Evolutionary conservation across 1,284 basidiomycete species (phyloP).

Genomic region (Wolfiporia cocos): DNA sequence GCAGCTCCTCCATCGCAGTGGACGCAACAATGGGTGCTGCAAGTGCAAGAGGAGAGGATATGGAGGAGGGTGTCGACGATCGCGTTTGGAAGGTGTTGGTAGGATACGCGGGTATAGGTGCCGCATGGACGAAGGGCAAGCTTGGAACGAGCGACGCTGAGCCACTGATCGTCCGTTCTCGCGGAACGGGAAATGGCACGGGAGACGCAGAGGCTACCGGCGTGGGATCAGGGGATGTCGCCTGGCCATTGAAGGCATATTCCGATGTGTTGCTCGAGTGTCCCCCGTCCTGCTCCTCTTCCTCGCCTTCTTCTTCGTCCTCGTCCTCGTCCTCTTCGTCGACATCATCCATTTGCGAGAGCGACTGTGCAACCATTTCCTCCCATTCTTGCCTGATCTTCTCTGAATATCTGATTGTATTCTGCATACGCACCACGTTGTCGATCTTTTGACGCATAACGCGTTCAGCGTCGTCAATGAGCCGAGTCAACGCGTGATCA

Average conservation of each 20-base stretch:
- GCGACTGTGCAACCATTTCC: constrained; percentile 69
- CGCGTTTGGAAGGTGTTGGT: constrained; percentile 55
- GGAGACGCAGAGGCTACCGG: constrained; percentile 64
- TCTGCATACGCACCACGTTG: constrained; percentile 94
- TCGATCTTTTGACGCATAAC: constrained; percentile 93
- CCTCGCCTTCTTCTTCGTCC: constrained; percentile 27
- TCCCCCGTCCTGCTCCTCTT: constrained; percentile 34
- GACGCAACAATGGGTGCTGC: constrained; percentile 76
- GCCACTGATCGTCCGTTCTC: constrained; percentile 20
- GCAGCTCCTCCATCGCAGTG: constrained; percentile 46
- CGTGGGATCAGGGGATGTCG: constrained; percentile 52
- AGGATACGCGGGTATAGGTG: constrained; percentile 26
- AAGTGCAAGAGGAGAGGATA: constrained; percentile 76
- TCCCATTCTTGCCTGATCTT: constrained; percentile 98
- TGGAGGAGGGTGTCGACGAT: constrained; percentile 78
- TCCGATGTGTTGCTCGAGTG: constrained; percentile 59
- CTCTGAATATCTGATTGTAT: constrained; percentile 96
- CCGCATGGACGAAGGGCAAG: constrained; percentile 19
- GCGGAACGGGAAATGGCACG: constrained; percentile 29
- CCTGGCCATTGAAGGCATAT: constrained; percentile 49
- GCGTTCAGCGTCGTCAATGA: constrained; percentile 83
- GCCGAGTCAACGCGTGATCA: constrained; percentile 77
- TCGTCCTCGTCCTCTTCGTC: constrained; percentile 33
- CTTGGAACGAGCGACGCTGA: constrained; percentile 21
- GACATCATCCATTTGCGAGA: constrained; percentile 50